Conservation (phyloP, 2,329 filamentous ascomycete species). For the Karstenula rhodostoma region DNA sequence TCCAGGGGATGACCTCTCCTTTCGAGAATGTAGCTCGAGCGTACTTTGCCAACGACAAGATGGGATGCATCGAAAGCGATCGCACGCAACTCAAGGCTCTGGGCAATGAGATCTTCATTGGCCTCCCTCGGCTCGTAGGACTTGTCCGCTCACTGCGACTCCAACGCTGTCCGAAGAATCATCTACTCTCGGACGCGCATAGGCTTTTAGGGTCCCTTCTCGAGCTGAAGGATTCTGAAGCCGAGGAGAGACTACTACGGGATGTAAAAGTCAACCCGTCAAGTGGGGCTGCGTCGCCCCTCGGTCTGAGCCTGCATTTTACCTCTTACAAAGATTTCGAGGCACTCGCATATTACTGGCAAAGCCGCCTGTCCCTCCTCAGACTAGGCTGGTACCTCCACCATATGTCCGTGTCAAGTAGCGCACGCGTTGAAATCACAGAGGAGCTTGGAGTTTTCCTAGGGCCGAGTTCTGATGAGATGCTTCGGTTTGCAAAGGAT, state of each 20-base stretch:
- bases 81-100: constrained; percentile 23
- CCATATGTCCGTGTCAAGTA: not conserved
- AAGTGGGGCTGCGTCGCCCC: constrained; percentile 10
- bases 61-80: constrained; percentile 19
- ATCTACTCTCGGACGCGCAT: constrained; percentile 18
- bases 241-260: constrained; percentile 20
- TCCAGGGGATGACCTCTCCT: constrained; percentile 22
- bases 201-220: constrained; percentile 22
- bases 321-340: constrained; percentile 25
- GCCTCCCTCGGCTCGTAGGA: constrained; percentile 25
- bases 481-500: constrained; percentile 20
- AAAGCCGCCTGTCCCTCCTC: constrained; percentile 22
- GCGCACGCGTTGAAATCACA: too few relatives aligned
- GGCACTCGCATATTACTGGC: constrained; percentile 27
- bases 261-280: constrained; percentile 17
- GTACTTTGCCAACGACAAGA: constrained; percentile 17
- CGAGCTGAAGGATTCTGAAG: constrained; percentile 21
- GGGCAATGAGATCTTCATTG: constrained; percentile 26
- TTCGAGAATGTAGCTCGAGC: constrained; percentile 22
- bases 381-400: constrained; percentile 21
- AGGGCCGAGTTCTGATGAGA: constrained; percentile 19
- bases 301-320: constrained; percentile 22
- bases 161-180: constrained; percentile 13
- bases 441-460: not conserved
- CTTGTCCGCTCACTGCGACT: constrained; percentile 24